phyloP scores from a whole-genome alignment of 2,329 filamentous ascomycete species.

The Orbilia ellipsospora region DNA sequence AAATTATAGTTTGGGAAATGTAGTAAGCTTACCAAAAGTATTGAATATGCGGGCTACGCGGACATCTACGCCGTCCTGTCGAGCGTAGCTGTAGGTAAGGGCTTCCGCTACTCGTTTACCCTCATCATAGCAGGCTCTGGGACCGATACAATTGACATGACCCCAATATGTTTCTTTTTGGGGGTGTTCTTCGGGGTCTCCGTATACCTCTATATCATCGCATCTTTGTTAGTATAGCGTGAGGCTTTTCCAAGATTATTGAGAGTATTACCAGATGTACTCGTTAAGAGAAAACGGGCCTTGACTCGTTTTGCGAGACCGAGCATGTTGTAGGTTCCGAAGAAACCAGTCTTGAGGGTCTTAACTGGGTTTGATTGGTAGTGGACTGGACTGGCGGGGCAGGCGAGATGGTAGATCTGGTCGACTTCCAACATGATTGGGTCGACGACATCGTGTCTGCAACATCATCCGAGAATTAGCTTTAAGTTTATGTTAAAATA shows the following conservation, averaged over 20 bases:
- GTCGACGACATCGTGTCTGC: slow-evolving; percentile 59
- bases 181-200: slow-evolving; percentile 60
- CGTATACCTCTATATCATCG: slow-evolving; percentile 59
- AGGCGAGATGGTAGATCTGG: slow-evolving; percentile 61
- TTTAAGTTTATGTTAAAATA: not conserved
- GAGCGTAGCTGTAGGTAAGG: slow-evolving; percentile 61
- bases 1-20: not conserved
- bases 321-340: slow-evolving; percentile 61
- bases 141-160: slow-evolving; percentile 64
- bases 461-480: not conserved
- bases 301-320: slow-evolving; percentile 59
- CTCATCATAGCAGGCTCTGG: slow-evolving; percentile 64
- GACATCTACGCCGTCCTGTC: slow-evolving; percentile 59
- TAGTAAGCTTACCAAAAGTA: slow-evolving; percentile 59
- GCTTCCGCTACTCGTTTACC: slow-evolving; percentile 63
- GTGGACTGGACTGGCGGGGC: slow-evolving; percentile 60
- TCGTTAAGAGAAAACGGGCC: slow-evolving; percentile 60
- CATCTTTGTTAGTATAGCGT: not conserved
- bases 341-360: slow-evolving; percentile 60
- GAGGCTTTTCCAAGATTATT: not conserved
- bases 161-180: slow-evolving; percentile 62
- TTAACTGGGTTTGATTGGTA: slow-evolving; percentile 61
- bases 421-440: slow-evolving; percentile 59
- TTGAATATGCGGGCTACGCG: slow-evolving; percentile 62
- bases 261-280: slow-evolving; percentile 59